Percentiles rank a stretch among this genome's conserved stretches.
Evolutionary conservation across 2,329 filamentous ascomycete species (phyloP).

Genomic region (Capronia epimyces): DNA sequence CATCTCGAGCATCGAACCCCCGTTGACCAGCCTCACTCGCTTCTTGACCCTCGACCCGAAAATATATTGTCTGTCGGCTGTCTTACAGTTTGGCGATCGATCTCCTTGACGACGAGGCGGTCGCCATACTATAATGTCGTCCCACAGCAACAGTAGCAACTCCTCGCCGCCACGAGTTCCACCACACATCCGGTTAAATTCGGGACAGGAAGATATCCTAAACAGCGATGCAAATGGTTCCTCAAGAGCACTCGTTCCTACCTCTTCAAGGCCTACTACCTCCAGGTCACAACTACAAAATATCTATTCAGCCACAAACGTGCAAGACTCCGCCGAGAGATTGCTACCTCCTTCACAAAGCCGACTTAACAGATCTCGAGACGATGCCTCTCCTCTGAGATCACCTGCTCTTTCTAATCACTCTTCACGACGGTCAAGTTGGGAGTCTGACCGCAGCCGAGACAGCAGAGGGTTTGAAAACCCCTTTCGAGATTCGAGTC

Average conservation of each 20-base stretch:
- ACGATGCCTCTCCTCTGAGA: conserved; percentile 45
- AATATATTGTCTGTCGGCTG: conserved; percentile 3
- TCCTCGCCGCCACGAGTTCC: conserved; percentile 32
- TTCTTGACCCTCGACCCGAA: conserved; percentile 2
- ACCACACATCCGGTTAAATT: conserved; percentile 62
- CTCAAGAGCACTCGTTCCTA: conserved; percentile 22
- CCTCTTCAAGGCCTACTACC: conserved; percentile 12
- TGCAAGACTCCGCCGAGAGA: conserved; percentile 24
- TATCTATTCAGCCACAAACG: conserved; percentile 25
- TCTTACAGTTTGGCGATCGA: conserved; percentile 20
- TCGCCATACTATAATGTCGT: conserved; percentile 27
- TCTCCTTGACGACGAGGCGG: conserved; percentile 27
- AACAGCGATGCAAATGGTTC: conserved; percentile 22
- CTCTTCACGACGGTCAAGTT: conserved; percentile 60
- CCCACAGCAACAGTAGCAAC: conserved; percentile 23
- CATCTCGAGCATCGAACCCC: not conserved
- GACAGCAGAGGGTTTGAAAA: conserved; percentile 48
- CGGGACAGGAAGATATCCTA: conserved; percentile 51
- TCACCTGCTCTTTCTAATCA: conserved; percentile 48
- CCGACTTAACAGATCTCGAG: conserved; percentile 35
- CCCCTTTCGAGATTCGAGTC: conserved; percentile 58
- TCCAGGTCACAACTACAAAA: conserved; percentile 23
- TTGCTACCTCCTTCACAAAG: conserved; percentile 28
- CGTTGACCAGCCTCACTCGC: conserved; percentile 1
- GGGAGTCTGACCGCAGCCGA: conserved; percentile 56